Evolutionary conservation across 2,329 filamentous ascomycete genomes (phyloP), one percentile per base, ranked within the genome.

Genomic region (Ophiocordyceps robertsii): DNA sequence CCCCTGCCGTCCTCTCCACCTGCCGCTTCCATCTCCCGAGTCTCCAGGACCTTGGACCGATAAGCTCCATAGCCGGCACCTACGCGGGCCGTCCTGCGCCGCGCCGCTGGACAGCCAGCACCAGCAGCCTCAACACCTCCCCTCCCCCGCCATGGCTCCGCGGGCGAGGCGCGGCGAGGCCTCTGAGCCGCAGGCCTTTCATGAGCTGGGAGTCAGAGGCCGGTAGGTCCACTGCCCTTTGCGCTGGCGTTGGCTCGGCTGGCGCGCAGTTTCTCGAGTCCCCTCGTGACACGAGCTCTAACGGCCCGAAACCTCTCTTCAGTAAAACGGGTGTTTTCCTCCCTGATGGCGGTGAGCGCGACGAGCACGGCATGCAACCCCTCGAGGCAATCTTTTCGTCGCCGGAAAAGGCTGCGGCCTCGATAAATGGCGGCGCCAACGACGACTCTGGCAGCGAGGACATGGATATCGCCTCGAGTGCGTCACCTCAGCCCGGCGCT

Each of bases 271-370:
- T 6, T 9, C 19, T 4, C 19, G 19, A 19, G 19, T 4, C 6
- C 24, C 9, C 24, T n/a, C 33, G 16, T 36, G 14, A 33, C 31
- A 16, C 10, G n/a, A 6, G 13, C 31, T 33, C 12, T 33, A 33
- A 13, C 19, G 33, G 17, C 33, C 9, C 9, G 13, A 5, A n/a
- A 17, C 5, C 19, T 17, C 6, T 14, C 9, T 27, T 6, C 21
- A 95, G 90, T 52, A 93, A 94, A 73, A 98, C 92, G 1, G 92
- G 92, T 37, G 75, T 94, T 24, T 83, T 79, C 1, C 64, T 96
- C 29, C 77, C 79, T 54, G 86, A 95, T 55, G 78, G 70, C 43
- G 86, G 86, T 41, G 69, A 80, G 46, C 83, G 87, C 64, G 90
- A 96, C 64, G 88, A 93, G 59, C 72, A 95, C 70, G 92, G 90